Base-by-base conservation (phyloP, 2,329 filamentous ascomycete species). In the Exophiala spinifera region DNA sequence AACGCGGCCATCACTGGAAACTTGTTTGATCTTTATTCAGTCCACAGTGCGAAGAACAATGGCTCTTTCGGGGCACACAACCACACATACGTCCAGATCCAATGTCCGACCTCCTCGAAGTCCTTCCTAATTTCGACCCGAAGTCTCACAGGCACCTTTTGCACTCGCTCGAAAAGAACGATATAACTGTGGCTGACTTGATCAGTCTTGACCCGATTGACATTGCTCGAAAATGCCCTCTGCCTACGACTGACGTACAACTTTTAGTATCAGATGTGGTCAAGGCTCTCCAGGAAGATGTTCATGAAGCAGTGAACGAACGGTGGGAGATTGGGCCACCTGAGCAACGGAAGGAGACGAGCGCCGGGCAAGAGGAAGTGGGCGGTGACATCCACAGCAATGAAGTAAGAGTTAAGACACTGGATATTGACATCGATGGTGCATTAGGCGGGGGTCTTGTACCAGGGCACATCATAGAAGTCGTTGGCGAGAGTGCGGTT, bases 401-500 rank as follows among this genome's bases (percentile, higher is more conserved):
- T 66, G 69, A 69, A 83, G 78, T 77, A 40, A 77, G 75, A 44
- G 89, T 97, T 71, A 95, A 87, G 74, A 95, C 89, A 0, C 80
- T 96, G 40, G 89, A 95, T 69, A 76, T 81, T 46, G 72, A 73
- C 34, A 77, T 99, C 28, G 92, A 99, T 70, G 68, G 67, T 36
- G 75, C 80, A 2, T 78, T 97, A 36, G 83, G 82, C 56, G 92
- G 91, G 45, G 94, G 94, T 17, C 81, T 97, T 51, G 88, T 87
- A 1, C 80, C 85, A 2, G 88, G 91, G 44, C 87, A 87, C 71
- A 77, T 99, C 66, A 91, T 89, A 6, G 94, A 99, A 70, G 80
- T 99, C 57, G 88, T 90, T 1, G 94, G 94, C 55, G 94, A 97
- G 76, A 88, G 85, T 67, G 94, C 91, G 64, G 88, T 86, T 61